phyloP scores from a whole-genome alignment of 352 stramenopile genomes.

The Globisporangium middletonii region DNA sequence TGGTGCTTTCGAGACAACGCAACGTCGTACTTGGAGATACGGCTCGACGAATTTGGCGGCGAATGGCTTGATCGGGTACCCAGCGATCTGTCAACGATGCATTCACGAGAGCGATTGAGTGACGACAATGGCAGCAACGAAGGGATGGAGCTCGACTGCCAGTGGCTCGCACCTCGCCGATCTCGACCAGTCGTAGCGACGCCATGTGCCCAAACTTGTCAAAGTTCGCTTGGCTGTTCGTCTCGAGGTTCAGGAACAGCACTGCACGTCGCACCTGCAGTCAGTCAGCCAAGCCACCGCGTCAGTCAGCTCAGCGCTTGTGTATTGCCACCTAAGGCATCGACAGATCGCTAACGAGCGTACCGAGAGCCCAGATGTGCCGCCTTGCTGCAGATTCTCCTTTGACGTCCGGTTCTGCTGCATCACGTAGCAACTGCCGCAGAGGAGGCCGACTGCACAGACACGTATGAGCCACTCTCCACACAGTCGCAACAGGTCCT shows the following conservation, averaged over 20 bases:
- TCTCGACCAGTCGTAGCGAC: constrained; percentile 61
- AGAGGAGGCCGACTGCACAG: constrained; percentile 45
- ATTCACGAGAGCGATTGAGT: not conserved
- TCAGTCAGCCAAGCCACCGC: constrained; percentile 4
- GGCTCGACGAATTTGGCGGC: constrained; percentile 71
- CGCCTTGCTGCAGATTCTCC: constrained; percentile 69
- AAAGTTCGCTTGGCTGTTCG: constrained; percentile 53
- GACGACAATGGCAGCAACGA: not conserved
- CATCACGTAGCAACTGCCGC: constrained; percentile 66
- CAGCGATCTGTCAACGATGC: constrained; percentile 37
- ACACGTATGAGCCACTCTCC: not conserved
- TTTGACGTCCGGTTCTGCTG: constrained; percentile 59
- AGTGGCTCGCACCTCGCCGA: constrained; percentile 33
- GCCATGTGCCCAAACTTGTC: constrained; percentile 76
- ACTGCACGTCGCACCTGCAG: constrained; percentile 62
- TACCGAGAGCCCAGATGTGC: constrained; percentile 46
- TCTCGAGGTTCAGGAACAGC: constrained; percentile 67
- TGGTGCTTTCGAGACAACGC: not conserved
- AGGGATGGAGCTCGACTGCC: not conserved
- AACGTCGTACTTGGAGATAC: constrained; percentile 22
- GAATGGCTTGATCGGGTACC: constrained; percentile 79
- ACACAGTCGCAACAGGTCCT: not conserved
- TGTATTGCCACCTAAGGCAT: not conserved
- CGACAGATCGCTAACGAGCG: not conserved
- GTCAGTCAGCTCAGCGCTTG: not conserved